Evolutionary conservation across 164 flowering plant species (phyloP).

Genomic region (Liquidambar formosana): DNA sequence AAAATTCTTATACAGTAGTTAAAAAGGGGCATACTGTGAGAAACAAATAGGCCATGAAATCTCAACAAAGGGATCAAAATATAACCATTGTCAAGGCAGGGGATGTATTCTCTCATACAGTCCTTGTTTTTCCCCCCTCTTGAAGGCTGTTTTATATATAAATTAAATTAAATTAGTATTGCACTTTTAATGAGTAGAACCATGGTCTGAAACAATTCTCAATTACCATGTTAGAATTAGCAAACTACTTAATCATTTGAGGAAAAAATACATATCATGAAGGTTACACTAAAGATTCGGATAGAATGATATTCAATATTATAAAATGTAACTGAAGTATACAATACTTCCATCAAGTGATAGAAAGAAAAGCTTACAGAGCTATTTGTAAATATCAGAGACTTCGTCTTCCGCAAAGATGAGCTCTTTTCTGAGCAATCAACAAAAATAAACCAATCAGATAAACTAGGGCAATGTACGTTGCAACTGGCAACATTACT

Average conservation of each 20-base stretch:
- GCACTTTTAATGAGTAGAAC: background rate
- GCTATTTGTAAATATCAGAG: slow-evolving; percentile 68
- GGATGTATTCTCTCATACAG: too few species aligned
- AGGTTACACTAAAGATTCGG: background rate
- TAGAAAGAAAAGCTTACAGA: slow-evolving; percentile 45
- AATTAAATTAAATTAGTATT: background rate
- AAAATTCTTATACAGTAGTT: background rate
- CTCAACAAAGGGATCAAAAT: too few species aligned
- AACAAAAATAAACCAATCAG: background rate
- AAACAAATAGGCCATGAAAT: too few species aligned
- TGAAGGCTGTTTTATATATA: background rate
- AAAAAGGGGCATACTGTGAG: background rate
- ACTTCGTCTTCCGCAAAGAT: slow-evolving; percentile 55
- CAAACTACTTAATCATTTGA: background rate
- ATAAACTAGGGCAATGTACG: background rate
- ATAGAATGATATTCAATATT: background rate
- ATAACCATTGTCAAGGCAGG: too few species aligned
- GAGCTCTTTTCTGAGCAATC: slow-evolving; percentile 46
- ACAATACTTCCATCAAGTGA: background rate
- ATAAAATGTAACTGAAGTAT: background rate
- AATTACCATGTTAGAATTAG: background rate
- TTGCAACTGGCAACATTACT: too few species aligned
- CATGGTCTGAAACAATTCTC: background rate
- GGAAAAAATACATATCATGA: background rate
- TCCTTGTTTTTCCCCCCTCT: background rate